Percentiles rank a stretch among this genome's conserved stretches.
Evolutionary conservation across 1,284 basidiomycete genomes (phyloP).

Genomic region (Apiotrichum gamsii): DNA sequence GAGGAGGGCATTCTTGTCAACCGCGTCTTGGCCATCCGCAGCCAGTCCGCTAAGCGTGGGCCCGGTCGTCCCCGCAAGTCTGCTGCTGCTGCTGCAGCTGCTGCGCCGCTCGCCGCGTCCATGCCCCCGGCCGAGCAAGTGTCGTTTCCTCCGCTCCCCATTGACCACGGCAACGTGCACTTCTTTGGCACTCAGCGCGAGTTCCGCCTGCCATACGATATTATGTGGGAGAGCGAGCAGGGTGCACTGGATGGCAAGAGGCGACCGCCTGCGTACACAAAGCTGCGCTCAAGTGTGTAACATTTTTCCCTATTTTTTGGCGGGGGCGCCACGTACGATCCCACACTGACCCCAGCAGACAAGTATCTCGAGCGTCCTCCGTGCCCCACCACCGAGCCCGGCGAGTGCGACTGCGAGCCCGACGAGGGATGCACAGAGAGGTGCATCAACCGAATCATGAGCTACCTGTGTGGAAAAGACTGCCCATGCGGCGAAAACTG

Average conservation of each 20-base stretch:
- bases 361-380: slow-evolving; percentile 5
- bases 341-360: slow-evolving; percentile 1
- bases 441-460: slow-evolving; percentile 51
- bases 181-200: slow-evolving; percentile 39
- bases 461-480: slow-evolving; percentile 48
- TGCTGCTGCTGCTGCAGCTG: neutral
- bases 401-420: slow-evolving; percentile 44
- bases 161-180: slow-evolving; percentile 30
- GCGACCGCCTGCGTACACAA: slow-evolving; percentile 35
- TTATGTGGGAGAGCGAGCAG: slow-evolving; percentile 40
- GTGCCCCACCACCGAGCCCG: slow-evolving; percentile 6
- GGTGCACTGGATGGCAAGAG: slow-evolving; percentile 44
- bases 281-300: slow-evolving; percentile 32
- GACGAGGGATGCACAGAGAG: slow-evolving; percentile 44
- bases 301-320: neutral
- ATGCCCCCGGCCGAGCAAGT: slow-evolving; percentile 1
- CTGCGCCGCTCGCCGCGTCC: too few relatives aligned
- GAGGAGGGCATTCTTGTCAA: slow-evolving; percentile 26
- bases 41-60: slow-evolving; percentile 1
- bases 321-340: neutral
- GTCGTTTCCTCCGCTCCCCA: slow-evolving; percentile 37
- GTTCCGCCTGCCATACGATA: slow-evolving; percentile 44
- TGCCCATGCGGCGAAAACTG: slow-evolving; percentile 47
- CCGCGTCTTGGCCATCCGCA: slow-evolving; percentile 18
- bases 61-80: slow-evolving; percentile 8